A percentile compares a stretch with the other conserved stretches of the same genome.
Evolutionary conservation across 1,284 basidiomycete genomes (phyloP).

Genomic region (Ganoderma lingzhi): DNA sequence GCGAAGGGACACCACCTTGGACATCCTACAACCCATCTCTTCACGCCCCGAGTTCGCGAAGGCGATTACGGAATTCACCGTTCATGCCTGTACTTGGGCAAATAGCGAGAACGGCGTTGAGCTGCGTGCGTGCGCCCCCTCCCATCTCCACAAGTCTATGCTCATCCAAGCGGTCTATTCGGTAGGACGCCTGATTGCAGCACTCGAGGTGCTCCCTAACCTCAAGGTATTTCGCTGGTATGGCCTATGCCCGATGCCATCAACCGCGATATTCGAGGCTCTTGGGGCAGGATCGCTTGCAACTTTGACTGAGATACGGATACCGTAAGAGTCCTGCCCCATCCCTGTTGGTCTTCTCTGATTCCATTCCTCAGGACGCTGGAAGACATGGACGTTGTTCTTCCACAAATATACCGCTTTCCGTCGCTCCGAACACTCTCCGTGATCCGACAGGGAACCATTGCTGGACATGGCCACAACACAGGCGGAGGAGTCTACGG

Average conservation of each 20-base stretch:
- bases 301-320: background rate
- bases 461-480: background rate
- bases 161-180: background rate
- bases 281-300: background rate
- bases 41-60: background rate
- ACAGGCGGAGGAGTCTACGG: background rate
- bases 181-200: background rate
- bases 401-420: background rate
- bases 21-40: background rate
- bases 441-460: background rate
- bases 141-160: background rate
- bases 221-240: background rate
- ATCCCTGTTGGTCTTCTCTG: background rate
- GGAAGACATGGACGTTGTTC: background rate
- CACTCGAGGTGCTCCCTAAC: background rate
- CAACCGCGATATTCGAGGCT: background rate
- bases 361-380: background rate
- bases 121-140: background rate
- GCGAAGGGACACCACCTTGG: background rate
- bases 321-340: background rate
- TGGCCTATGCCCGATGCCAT: background rate
- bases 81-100: background rate
- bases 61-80: background rate
- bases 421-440: background rate
- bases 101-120: background rate